These are phyloP conservation scores for Glycine latifolia DNA, from an alignment of 306 rosid genomes.

Conservation along the genomic window DNA sequence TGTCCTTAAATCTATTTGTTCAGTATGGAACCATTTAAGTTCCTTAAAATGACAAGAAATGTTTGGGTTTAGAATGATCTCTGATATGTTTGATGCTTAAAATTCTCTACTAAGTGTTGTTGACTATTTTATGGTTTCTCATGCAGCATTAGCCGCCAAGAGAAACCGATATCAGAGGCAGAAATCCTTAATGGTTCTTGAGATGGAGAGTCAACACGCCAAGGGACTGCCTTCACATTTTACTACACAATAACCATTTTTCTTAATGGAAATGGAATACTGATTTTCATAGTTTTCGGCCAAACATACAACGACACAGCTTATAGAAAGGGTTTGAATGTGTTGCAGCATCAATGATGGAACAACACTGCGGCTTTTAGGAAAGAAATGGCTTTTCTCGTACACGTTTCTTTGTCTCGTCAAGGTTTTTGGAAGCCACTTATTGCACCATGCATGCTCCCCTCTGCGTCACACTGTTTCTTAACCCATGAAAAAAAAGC, in stretches of 20 bases:
- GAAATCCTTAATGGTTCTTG: slow-evolving; percentile 88
- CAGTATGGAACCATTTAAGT: neutral
- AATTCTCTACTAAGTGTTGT: slow-evolving; percentile 31
- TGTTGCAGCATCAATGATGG: slow-evolving; percentile 43
- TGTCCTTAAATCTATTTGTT: neutral
- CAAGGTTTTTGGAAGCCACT: slow-evolving; percentile 51
- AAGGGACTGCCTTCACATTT: slow-evolving; percentile 73
- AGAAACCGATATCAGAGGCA: slow-evolving; percentile 89
- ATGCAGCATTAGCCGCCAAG: slow-evolving; percentile 88
- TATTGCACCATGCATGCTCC: slow-evolving; percentile 16
- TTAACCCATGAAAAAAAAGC: slow-evolving; percentile 35
- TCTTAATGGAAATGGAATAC: slow-evolving; percentile 20
- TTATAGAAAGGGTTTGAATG: slow-evolving; percentile 14
- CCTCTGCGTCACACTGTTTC: slow-evolving; percentile 40
- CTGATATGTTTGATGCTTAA: neutral
- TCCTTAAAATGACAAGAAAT: slow-evolving; percentile 19
- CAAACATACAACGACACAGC: slow-evolving; percentile 44
- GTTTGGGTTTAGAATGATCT: neutral
- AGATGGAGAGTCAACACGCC: slow-evolving; percentile 99
- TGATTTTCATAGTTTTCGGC: slow-evolving; percentile 41
- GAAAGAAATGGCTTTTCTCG: slow-evolving; percentile 25
- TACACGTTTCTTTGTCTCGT: slow-evolving; percentile 33
- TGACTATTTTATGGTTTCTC: slow-evolving; percentile 36
- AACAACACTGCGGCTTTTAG: slow-evolving; percentile 29
- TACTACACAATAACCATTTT: slow-evolving; percentile 46